A percentile compares a stretch with the other conserved stretches of the same genome.
These are phyloP conservation scores for Candida schatavii DNA, from an alignment of 805 yeast genomes.

Conservation along the genomic window DNA sequence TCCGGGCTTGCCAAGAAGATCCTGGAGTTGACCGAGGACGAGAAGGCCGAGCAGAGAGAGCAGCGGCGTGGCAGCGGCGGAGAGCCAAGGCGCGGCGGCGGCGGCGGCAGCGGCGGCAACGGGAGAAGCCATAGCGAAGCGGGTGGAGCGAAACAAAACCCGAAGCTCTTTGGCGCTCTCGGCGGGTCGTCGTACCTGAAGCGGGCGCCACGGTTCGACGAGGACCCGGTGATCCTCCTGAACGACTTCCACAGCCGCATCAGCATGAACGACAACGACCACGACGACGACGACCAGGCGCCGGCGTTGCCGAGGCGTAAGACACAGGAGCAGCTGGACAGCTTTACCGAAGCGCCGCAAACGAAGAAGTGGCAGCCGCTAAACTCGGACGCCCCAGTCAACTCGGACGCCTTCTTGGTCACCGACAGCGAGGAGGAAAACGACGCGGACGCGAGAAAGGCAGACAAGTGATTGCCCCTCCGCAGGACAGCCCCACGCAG, in stretches of 20 bases:
- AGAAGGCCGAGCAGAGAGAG: conserved; percentile 5
- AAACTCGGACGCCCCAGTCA: conserved; percentile 37
- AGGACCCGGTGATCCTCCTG: conserved; percentile 53
- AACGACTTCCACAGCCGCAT: conserved; percentile 49
- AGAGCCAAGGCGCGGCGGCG: not conserved
- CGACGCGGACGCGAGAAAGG: conserved; percentile 3
- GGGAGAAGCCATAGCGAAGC: conserved; percentile 6
- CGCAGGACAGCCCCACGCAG: too few species aligned
- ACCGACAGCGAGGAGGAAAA: conserved; percentile 42
- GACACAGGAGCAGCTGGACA: conserved; percentile 6
- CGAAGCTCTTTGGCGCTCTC: conserved; percentile 44
- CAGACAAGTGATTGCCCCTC: conserved; percentile 4
- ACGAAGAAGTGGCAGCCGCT: conserved; percentile 37
- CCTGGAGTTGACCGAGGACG: conserved; percentile 22
- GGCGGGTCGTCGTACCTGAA: conserved; percentile 39
- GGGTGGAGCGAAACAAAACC: conserved; percentile 9
- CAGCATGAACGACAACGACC: conserved; percentile 38
- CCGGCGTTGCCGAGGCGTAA: conserved; percentile 18
- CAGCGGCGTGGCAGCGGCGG: not conserved
- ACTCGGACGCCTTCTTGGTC: conserved; percentile 42
- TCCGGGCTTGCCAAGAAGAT: conserved; percentile 59
- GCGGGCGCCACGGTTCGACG: conserved; percentile 41
- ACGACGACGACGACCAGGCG: conserved; percentile 13
- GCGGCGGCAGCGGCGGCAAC: conserved; percentile 5
- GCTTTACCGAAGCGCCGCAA: conserved; percentile 5